phyloP scores from a whole-genome alignment of 345 rosid genomes.

The Schrenkiella parvula region DNA sequence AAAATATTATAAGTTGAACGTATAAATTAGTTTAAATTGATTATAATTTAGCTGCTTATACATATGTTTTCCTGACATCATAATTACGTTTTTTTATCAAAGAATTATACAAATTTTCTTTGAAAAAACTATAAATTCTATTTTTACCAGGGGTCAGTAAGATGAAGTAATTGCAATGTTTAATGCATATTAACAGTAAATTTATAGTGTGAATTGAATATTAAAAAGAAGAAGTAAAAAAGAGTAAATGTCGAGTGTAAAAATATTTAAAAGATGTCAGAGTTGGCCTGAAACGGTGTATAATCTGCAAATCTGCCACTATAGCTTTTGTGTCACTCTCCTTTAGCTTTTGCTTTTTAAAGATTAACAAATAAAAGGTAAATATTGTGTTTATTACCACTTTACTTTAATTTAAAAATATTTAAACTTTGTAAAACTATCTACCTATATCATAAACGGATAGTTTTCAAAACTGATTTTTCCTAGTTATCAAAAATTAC shows the following conservation, averaged over 20 bases:
- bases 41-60: background rate
- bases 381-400: slow-evolving; percentile 32
- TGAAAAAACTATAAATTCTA: background rate
- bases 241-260: slow-evolving; percentile 22
- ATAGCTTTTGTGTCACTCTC: slow-evolving; percentile 31
- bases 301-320: slow-evolving; percentile 35
- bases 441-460: background rate
- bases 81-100: background rate
- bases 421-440: background rate
- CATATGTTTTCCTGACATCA: background rate
- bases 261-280: slow-evolving; percentile 27
- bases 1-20: background rate
- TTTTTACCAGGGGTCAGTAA: slow-evolving; percentile 6
- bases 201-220: background rate
- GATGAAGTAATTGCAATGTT: slow-evolving; percentile 21
- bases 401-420: background rate
- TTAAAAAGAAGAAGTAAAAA: slow-evolving; percentile 2
- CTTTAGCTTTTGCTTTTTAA: slow-evolving; percentile 29
- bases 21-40: background rate
- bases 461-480: background rate
- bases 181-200: slow-evolving; percentile 7
- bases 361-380: slow-evolving; percentile 35
- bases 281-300: slow-evolving; percentile 36
- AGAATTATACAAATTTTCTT: background rate
- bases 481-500: background rate